These are phyloP conservation scores for Lichtheimia ornata DNA, from an alignment of 371 early-diverging fungal genomes.

Conservation along the genomic window DNA sequence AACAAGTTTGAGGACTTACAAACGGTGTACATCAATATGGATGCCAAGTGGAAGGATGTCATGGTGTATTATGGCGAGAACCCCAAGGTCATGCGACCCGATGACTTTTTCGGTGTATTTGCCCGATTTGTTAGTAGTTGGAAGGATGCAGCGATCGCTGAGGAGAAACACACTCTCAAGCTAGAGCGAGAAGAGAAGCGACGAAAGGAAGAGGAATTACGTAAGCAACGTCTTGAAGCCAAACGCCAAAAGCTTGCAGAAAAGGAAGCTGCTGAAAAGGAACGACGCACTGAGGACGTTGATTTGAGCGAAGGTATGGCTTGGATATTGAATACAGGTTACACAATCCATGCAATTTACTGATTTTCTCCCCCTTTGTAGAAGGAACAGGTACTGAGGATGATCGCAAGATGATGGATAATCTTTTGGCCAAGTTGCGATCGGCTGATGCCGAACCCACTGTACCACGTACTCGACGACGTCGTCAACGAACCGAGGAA, in stretches of 20 bases:
- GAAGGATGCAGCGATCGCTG: constrained; percentile 31
- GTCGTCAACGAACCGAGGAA: neutral
- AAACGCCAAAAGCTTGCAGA: constrained; percentile 12
- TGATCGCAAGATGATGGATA: constrained; percentile 49
- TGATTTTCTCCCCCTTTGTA: neutral
- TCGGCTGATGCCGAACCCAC: constrained; percentile 35
- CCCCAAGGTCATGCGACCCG: constrained; percentile 35
- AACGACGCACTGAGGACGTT: constrained; percentile 9
- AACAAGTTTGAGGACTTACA: constrained; percentile 42
- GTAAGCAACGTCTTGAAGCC: constrained; percentile 16
- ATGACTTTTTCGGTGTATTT: constrained; percentile 36
- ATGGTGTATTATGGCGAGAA: constrained; percentile 42
- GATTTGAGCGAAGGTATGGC: constrained; percentile 17
- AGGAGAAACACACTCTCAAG: constrained; percentile 27
- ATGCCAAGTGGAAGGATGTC: constrained; percentile 47
- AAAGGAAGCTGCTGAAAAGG: neutral
- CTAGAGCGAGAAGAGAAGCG: constrained; percentile 37
- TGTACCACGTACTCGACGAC: constrained; percentile 17
- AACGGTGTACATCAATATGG: constrained; percentile 44
- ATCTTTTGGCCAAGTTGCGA: constrained; percentile 39
- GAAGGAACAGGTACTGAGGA: constrained; percentile 12
- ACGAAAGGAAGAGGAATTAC: constrained; percentile 26
- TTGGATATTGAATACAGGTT: too few relatives aligned
- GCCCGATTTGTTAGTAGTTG: constrained; percentile 25
- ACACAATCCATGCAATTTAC: neutral